Evolutionary conservation across 352 stramenopile species (phyloP).

Genomic region (Phytopythium mirpurense): DNA sequence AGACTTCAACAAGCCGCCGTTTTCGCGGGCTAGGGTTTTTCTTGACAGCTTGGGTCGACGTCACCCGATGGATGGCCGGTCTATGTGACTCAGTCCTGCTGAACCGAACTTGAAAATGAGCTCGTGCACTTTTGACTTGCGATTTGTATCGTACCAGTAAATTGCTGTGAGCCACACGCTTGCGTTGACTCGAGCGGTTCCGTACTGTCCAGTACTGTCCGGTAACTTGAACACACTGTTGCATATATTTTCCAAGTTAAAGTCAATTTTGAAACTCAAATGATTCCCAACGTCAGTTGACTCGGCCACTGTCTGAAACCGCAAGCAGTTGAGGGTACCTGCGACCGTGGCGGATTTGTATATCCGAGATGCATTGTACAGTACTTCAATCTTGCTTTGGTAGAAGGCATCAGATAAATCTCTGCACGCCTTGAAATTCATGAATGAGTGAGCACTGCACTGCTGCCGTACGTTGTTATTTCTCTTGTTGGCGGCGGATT

Average conservation of each 20-base stretch:
- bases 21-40: conserved; percentile 2
- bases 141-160: neutral
- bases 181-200: neutral
- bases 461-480: neutral
- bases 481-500: neutral
- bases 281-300: neutral
- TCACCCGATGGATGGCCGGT: neutral
- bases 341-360: no score
- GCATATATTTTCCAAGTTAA: no score
- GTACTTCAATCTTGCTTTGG: no score
- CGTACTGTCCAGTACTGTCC: neutral
- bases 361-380: no score
- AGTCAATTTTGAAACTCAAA: neutral
- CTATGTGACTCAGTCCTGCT: no score
- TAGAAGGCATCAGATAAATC: no score
- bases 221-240: no score
- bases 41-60: conserved; percentile 5
- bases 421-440: neutral
- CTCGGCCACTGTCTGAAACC: neutral
- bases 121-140: neutral
- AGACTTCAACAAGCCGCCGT: conserved; percentile 3
- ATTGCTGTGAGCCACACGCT: conserved; percentile 1
- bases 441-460: neutral
- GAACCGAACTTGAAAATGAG: no score
- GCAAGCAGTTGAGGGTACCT: no score